Percentiles rank a stretch among this genome's conserved stretches.
These are phyloP conservation scores for Rhynchospora pubera DNA, from an alignment of 176 grass and related monocot genomes.

Conservation along the genomic window DNA sequence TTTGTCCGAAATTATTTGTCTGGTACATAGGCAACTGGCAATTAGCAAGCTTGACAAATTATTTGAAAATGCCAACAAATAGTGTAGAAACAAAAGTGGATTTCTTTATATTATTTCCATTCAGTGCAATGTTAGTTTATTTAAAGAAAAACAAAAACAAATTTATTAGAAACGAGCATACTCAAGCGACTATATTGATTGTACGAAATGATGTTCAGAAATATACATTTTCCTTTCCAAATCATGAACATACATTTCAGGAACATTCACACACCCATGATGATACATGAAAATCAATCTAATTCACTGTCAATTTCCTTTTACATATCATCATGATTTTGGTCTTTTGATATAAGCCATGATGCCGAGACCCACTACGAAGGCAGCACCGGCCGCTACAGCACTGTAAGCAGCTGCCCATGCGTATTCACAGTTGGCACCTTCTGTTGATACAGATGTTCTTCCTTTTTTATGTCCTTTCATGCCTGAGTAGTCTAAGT, in stretches of 20 bases:
- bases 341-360: conserved; percentile 53
- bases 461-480: conserved; percentile 15
- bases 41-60: no score
- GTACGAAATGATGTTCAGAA: no score
- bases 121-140: no score
- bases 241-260: neutral
- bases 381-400: conserved; percentile 40
- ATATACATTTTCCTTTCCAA: neutral
- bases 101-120: no score
- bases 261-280: neutral
- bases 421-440: conserved; percentile 23
- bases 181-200: no score
- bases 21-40: no score
- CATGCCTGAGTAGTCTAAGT: conserved; percentile 53
- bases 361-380: conserved; percentile 48
- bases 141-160: no score
- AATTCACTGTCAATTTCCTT: neutral
- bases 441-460: conserved; percentile 6
- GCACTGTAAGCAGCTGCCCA: conserved; percentile 47
- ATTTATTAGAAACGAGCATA: no score
- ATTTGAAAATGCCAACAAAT: no score
- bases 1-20: no score
- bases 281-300: neutral
- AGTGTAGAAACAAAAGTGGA: no score
- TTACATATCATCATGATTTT: neutral